Evolutionary conservation across 2,329 filamentous ascomycete species (phyloP), one percentile per base, ranked within the genome.

Genomic region (Fusarium annulatum): DNA sequence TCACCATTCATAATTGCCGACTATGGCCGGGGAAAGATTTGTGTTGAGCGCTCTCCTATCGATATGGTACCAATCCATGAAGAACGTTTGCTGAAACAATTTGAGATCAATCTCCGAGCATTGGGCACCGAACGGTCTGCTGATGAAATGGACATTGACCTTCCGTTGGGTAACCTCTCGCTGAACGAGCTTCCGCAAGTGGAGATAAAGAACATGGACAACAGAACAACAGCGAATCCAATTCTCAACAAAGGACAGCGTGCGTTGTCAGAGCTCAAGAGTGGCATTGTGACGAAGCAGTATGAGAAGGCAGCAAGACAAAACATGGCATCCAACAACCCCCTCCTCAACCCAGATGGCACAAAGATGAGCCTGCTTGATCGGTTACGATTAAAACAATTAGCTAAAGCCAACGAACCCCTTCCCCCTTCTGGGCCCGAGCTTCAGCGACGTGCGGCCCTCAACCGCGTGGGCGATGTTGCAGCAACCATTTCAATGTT

Each of bases 351-450:
- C 67, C 70, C 83, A 3, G 85, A 85, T 56, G 86, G 83, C 48
- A 81, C 82, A 51, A 86, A 91, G 83, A 90, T 92, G 84, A 90
- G 89, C 60, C 88, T 97, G 30, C 86, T 96, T 64, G 93, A 95
- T 80, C 91, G 93, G 55, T 89, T 97, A 72, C 91, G 92, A 71
- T 86, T 88, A 61, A 96, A 96, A 84, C 89, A 93, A 74, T 81
- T 87, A 74, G 85, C 88, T 79, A 87, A 88, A 74, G 81, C 85
- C 14, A 85, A 82, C 56, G 93, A 91, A 79, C 80, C 86, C 9
- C 80, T 87, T 0, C 90, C 91, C 0, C 84, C 92, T 3, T 86
- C 90, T 2, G 77, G 86, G 1, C 85, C 87, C 1, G 86, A 91
- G 74, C 82, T 93, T 7, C 84, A 88, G 70, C 90, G 91, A 18